Percentiles rank a stretch among this genome's conserved stretches.
Evolutionary conservation across 2,329 filamentous ascomycete species (phyloP).

Genomic region (Sclerotiophoma versabilis): DNA sequence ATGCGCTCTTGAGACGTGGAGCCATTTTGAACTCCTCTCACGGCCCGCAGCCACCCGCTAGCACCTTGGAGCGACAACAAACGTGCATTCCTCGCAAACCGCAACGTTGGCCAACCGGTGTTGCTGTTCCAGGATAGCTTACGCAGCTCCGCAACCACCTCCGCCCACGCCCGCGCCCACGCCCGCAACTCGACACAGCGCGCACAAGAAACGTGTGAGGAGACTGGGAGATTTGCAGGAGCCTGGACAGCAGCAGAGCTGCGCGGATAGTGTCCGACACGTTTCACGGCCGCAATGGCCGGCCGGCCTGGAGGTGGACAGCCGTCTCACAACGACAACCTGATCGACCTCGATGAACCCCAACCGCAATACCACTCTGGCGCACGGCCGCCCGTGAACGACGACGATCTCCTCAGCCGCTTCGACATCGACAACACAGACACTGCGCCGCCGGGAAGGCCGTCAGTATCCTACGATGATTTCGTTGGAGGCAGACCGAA

Average conservation of each 20-base stretch:
- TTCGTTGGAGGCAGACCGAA: slow-evolving; percentile 73
- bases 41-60: not conserved
- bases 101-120: slow-evolving; percentile 12
- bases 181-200: slow-evolving; percentile 14
- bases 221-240: slow-evolving; percentile 32
- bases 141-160: slow-evolving; percentile 28
- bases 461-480: slow-evolving; percentile 92
- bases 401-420: slow-evolving; percentile 78
- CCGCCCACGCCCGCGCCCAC: slow-evolving; percentile 20
- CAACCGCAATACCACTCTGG: slow-evolving; percentile 76
- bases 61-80: slow-evolving; percentile 2
- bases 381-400: slow-evolving; percentile 78
- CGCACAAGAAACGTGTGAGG: not conserved
- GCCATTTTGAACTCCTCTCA: slow-evolving; percentile 1
- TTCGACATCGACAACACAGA: slow-evolving; percentile 75
- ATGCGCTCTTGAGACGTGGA: slow-evolving; percentile 14
- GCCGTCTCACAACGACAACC: slow-evolving; percentile 60
- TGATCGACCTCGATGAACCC: slow-evolving; percentile 77
- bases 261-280: slow-evolving; percentile 31
- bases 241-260: slow-evolving; percentile 27
- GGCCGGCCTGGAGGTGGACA: slow-evolving; percentile 63
- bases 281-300: slow-evolving; percentile 53
- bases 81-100: slow-evolving; percentile 15
- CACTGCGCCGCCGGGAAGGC: slow-evolving; percentile 69
- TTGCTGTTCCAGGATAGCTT: slow-evolving; percentile 24